These are phyloP conservation scores for Parathielavia appendiculata DNA, from an alignment of 495 filamentous ascomycete genomes.

Conservation along the genomic window DNA sequence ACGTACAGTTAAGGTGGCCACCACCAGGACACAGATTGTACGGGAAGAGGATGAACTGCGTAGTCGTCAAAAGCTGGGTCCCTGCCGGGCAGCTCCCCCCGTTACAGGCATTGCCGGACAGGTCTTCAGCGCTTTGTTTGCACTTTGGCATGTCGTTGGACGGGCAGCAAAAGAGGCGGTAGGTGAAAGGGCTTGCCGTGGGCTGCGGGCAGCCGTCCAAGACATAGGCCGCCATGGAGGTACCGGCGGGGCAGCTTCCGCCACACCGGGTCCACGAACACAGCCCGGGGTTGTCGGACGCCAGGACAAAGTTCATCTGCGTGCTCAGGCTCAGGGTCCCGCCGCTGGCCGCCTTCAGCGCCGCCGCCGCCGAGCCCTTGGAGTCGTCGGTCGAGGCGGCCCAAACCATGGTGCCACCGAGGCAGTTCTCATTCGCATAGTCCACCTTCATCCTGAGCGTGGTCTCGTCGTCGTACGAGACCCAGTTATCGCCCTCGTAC, in stretches of 20 bases:
- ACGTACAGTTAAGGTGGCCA: slow-evolving; percentile 5
- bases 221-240: not conserved
- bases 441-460: slow-evolving; percentile 38
- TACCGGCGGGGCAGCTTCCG: not conserved
- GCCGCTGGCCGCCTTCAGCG: not conserved
- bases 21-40: not conserved
- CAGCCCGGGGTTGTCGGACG: not conserved
- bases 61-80: slow-evolving; percentile 1
- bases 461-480: slow-evolving; percentile 38
- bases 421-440: slow-evolving; percentile 1
- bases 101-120: not conserved
- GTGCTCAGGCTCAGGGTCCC: not conserved
- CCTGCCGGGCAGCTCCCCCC: not conserved
- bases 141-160: slow-evolving; percentile 2
- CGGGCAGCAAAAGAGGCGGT: slow-evolving; percentile 1
- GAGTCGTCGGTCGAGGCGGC: slow-evolving; percentile 3
- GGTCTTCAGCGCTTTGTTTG: not conserved
- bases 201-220: slow-evolving; percentile 4
- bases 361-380: not conserved
- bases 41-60: not conserved
- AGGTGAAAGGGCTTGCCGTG: not conserved
- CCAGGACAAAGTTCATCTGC: not conserved
- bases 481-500: slow-evolving; percentile 40
- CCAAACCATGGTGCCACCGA: slow-evolving; percentile 11
- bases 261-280: not conserved